Evolutionary conservation across 1,284 basidiomycete genomes (phyloP), one percentile per base, ranked within the genome.

Genomic region (Amylostereum chailletii): DNA sequence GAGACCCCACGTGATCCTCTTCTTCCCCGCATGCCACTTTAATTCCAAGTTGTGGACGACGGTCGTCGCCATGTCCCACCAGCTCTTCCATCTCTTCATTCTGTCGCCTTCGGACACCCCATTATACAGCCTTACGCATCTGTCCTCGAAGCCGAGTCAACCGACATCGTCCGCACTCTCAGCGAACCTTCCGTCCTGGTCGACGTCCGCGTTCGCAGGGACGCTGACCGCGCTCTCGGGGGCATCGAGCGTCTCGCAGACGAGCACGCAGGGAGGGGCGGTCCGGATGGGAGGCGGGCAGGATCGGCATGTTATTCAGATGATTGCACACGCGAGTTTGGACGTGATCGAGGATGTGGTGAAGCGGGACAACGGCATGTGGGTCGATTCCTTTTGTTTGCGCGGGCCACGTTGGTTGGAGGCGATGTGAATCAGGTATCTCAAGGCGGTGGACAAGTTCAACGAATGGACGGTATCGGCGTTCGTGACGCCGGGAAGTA

Each of bases 391-490:
- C 36, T 32, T 47, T 29, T 19, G 19, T 19, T 19, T 19, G 19
- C 19, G 19, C 19, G 19, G 19, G 19, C 19, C 19, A 19, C 46
- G 38, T 34, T 36, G n/a, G n/a, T 11, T 39, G 36, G 39, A 36
- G 11, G 47, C 31, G 37, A 19, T 26, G 27, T 32, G 19, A 36
- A 26, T 9, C 57, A 96, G 94, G 84, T 95, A 95, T 65, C 74
- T 96, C 52, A 94, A 93, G 63, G 81, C 82, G 26, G 83, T 96
- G 50, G 94, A 97, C 75, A 90, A 86, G 68, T 94, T 96, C 71
- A 96, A 97, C 62, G 94, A 97, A 63, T 97, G 94, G 94, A 93
- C 81, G 1, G 83, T 96, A 26, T 96, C 94, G 6, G 92, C 90
- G 32, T 97, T 95, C 68, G 75, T 96, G 11, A 95, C 94, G 1